A percentile compares a stretch with the other conserved stretches of the same genome.
These are phyloP conservation scores for Houttuynia cordata DNA, from an alignment of 164 flowering plant species.

Conservation along the genomic window DNA sequence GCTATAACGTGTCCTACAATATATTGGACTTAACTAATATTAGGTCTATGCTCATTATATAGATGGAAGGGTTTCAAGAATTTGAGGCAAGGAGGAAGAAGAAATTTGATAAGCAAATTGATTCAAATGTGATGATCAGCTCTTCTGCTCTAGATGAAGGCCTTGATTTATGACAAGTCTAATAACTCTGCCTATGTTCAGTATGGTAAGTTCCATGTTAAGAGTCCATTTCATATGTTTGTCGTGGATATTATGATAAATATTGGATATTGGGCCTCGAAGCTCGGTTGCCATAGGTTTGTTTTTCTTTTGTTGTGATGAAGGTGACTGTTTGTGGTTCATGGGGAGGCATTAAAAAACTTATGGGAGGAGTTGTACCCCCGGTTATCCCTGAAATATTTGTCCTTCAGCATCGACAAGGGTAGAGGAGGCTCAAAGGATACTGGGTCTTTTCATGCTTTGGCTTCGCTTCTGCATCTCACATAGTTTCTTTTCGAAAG, in stretches of 20 bases:
- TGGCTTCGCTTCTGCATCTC: no score
- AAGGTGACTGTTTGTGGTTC: no score
- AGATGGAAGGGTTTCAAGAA: conserved; percentile 91
- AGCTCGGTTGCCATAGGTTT: no score
- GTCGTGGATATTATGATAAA: not conserved
- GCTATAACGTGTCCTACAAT: not conserved
- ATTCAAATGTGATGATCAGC: conserved; percentile 90
- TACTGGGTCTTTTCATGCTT: no score
- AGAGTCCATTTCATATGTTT: not conserved
- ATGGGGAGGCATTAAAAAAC: no score
- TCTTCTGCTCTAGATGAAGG: conserved; percentile 96
- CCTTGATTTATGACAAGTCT: conserved; percentile 48
- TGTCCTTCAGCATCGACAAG: no score
- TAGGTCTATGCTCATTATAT: not conserved
- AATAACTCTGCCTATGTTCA: not conserved
- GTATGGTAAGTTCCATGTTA: not conserved
- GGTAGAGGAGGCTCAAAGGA: no score
- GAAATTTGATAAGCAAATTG: conserved; percentile 97
- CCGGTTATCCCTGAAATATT: no score
- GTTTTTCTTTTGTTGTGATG: no score
- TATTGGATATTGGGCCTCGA: not conserved
- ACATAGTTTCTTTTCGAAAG: no score
- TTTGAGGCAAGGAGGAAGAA: conserved; percentile 87
- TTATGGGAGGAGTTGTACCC: no score
- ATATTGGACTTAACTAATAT: not conserved